A percentile compares a stretch with the other conserved stretches of the same genome.
Evolutionary conservation across 768 basidiomycete species (phyloP).

Genomic region (Amanita exitialis): DNA sequence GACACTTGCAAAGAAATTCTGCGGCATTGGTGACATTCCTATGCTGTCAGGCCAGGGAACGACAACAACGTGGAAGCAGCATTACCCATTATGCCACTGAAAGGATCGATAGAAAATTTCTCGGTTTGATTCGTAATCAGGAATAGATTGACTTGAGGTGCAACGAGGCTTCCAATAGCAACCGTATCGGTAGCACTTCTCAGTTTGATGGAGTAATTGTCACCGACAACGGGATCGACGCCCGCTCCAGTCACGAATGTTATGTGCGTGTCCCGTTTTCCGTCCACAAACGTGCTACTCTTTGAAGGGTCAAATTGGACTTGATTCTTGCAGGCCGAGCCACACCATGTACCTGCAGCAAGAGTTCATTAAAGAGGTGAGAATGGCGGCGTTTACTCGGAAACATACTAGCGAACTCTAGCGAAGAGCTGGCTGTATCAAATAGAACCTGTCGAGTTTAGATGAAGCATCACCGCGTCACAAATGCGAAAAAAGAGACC

Average conservation of each 20-base stretch:
- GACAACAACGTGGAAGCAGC: not conserved
- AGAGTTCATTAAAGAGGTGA: too few relatives aligned
- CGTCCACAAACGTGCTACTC: conserved; percentile 42
- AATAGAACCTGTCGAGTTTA: conserved; percentile 48
- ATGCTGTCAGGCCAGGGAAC: not conserved
- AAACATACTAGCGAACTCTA: too few relatives aligned
- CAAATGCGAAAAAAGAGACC: conserved; percentile 3
- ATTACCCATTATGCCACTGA: conserved; percentile 42
- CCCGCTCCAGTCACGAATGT: conserved; percentile 46
- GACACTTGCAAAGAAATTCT: conserved; percentile 38
- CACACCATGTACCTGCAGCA: too few relatives aligned
- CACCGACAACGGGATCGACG: conserved; percentile 43
- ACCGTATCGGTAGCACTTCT: too few relatives aligned
- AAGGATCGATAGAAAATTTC: conserved; percentile 40
- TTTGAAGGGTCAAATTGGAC: conserved; percentile 33
- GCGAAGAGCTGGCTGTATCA: conserved; percentile 32
- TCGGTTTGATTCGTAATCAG: conserved; percentile 46
- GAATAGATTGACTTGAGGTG: conserved; percentile 20
- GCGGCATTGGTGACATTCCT: conserved; percentile 13
- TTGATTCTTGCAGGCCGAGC: too few relatives aligned
- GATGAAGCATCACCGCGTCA: too few relatives aligned
- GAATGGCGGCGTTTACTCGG: too few relatives aligned
- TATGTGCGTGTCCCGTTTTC: conserved; percentile 27
- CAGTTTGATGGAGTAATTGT: too few relatives aligned
- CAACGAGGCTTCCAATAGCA: too few relatives aligned